These are phyloP conservation scores for Tolypocladium inflatum DNA, from an alignment of 2,329 filamentous ascomycete genomes.

Conservation along the genomic window DNA sequence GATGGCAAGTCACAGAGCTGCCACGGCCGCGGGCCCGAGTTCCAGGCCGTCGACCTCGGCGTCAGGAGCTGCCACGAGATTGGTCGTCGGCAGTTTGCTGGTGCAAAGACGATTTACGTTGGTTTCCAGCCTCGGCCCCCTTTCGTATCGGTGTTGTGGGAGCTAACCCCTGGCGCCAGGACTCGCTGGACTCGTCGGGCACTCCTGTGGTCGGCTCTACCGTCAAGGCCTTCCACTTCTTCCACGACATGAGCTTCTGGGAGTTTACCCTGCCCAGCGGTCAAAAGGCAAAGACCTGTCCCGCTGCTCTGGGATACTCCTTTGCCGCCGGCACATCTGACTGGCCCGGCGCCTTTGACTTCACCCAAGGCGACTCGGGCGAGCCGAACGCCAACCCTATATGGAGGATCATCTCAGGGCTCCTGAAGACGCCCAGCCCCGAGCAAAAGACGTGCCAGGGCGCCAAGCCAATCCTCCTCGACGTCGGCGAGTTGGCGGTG, in stretches of 20 bases:
- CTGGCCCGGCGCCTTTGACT: slow-evolving; percentile 85
- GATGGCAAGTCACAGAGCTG: slow-evolving; percentile 61
- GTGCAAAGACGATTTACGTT: slow-evolving; percentile 37
- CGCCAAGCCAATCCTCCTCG: slow-evolving; percentile 77
- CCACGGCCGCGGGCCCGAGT: slow-evolving; percentile 65
- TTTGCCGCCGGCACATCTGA: slow-evolving; percentile 92
- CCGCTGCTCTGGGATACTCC: slow-evolving; percentile 80
- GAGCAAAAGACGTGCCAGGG: slow-evolving; percentile 68
- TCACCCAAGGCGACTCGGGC: slow-evolving; percentile 74
- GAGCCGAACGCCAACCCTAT: slow-evolving; percentile 62
- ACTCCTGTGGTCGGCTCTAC: slow-evolving; percentile 50
- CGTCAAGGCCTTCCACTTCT: slow-evolving; percentile 78
- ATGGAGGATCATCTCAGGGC: slow-evolving; percentile 66
- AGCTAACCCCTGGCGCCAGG: slow-evolving; percentile 26
- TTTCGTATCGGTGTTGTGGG: background rate
- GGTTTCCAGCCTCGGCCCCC: slow-evolving; percentile 7
- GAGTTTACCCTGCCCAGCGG: slow-evolving; percentile 67
- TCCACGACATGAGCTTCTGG: slow-evolving; percentile 71
- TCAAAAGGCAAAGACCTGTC: slow-evolving; percentile 62
- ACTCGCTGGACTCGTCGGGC: slow-evolving; percentile 34
- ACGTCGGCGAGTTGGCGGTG: slow-evolving; percentile 68
- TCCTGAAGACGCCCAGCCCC: slow-evolving; percentile 60
- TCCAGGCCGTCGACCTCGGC: slow-evolving; percentile 58
- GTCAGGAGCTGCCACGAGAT: slow-evolving; percentile 69
- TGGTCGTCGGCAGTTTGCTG: slow-evolving; percentile 59